Conservation (phyloP, 2,329 filamentous ascomycete genomes). For the Mycosphaerella sp. region DNA sequence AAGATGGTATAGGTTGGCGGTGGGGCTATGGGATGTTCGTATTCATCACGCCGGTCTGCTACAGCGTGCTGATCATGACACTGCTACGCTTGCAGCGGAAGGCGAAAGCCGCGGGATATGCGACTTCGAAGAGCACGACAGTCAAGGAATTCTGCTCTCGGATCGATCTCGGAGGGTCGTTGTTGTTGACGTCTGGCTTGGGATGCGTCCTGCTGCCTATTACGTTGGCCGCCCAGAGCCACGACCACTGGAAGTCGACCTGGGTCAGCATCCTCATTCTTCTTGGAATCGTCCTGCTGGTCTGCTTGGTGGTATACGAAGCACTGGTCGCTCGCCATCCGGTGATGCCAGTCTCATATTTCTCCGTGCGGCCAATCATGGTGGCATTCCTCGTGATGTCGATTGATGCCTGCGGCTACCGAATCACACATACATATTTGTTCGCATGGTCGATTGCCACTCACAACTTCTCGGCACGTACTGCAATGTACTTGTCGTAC, state of each 20-base stretch:
- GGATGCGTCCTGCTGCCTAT: conserved; percentile 46
- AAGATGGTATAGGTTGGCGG: conserved; percentile 40
- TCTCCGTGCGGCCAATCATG: conserved; percentile 41
- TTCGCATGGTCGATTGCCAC: conserved; percentile 45
- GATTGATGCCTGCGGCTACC: conserved; percentile 42
- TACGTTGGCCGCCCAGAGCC: conserved; percentile 41
- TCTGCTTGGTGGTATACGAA: conserved; percentile 47
- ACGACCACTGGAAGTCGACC: conserved; percentile 39
- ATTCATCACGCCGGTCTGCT: conserved; percentile 38
- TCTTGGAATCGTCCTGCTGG: conserved; percentile 40
- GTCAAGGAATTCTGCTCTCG: conserved; percentile 35
- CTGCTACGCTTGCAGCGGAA: conserved; percentile 37
- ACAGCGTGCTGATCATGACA: conserved; percentile 36
- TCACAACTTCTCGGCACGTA: conserved; percentile 37
- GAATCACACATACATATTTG: conserved; percentile 45
- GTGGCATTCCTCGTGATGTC: conserved; percentile 39
- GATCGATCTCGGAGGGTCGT: conserved; percentile 36
- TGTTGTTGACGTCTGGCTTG: conserved; percentile 46
- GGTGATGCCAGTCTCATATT: conserved; percentile 43
- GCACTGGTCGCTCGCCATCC: conserved; percentile 41
- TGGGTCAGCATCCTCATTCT: conserved; percentile 44
- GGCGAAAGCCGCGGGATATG: conserved; percentile 29
- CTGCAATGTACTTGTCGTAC: conserved; percentile 40
- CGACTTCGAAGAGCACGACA: conserved; percentile 25
- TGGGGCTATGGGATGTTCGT: conserved; percentile 44